Evolutionary conservation across 2,329 filamentous ascomycete species (phyloP), one percentile per base, ranked within the genome.

Genomic region (Onygena corvina): DNA sequence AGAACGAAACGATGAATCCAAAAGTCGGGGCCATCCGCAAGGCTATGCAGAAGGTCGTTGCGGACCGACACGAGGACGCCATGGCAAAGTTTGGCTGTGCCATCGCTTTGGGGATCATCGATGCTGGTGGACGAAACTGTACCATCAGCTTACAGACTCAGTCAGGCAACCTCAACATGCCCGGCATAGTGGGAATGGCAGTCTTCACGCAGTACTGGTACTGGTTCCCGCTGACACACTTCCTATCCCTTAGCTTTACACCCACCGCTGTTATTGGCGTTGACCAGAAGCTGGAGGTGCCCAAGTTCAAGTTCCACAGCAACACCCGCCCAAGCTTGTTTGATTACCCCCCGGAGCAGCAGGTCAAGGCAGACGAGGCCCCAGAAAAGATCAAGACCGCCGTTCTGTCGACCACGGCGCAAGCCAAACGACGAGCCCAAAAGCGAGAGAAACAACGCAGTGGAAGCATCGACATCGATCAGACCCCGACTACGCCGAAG

Each of bases 191-290:
- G 14, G 93, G 92, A 58, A 94, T 94, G 81, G 90, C 88, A 23
- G 85, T 98, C 48, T 98, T 98, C 70, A 94, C 89, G 6, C 92
- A 98, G 66, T 98, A 98, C 73, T 98, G 92, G 92, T 98, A 98
- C 73, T 98, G 92, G 92, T 98, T 98, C 79, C 92, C 92, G 52
- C 84, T 96, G 60, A 94, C 92, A 25, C 92, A 98, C 69, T 98
- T 98, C 79, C 68, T 98, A 51, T 93, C 90, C 0, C 76, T 98
- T 53, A 89, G 87, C 61, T 96, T 98, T 70, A 88, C 86, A n/a
- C 92, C 92, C 1, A 98, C 93, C 1, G 85, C 92, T 1, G 85
- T 98, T 61, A 95, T 96, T 59, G 90, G 86, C 52, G 80, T 98
- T 21, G 89, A 98, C 63, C 84, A 93, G 61, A 86, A 95, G 61